These are phyloP conservation scores for Clausena lansium DNA, from an alignment of 345 rosid genomes.

Conservation along the genomic window DNA sequence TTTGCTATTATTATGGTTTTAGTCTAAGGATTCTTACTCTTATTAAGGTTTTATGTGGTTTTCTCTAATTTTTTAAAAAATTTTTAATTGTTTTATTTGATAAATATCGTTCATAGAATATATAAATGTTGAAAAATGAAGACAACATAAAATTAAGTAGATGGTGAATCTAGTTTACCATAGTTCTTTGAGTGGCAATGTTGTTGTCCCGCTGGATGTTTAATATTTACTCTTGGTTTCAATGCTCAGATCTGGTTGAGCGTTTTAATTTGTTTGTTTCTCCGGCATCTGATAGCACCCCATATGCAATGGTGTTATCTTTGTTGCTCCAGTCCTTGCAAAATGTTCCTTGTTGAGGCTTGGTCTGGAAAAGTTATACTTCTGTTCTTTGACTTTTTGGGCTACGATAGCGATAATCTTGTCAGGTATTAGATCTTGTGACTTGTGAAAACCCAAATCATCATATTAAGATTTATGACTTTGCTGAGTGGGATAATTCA, in stretches of 20 bases:
- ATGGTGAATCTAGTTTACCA: neutral
- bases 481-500: conserved; percentile 61
- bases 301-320: conserved; percentile 44
- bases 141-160: neutral
- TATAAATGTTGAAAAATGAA: neutral
- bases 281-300: conserved; percentile 56
- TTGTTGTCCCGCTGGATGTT: neutral
- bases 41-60: neutral
- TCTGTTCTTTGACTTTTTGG: conserved; percentile 72
- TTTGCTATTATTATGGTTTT: neutral
- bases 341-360: conserved; percentile 63
- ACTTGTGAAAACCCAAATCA: neutral
- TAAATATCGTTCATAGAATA: no score
- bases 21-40: neutral
- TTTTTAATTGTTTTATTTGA: no score
- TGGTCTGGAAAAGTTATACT: conserved; percentile 66
- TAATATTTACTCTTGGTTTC: conserved; percentile 18
- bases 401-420: conserved; percentile 49
- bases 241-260: conserved; percentile 55
- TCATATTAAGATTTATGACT: conserved; percentile 1
- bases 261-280: conserved; percentile 43
- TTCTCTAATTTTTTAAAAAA: neutral
- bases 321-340: conserved; percentile 70
- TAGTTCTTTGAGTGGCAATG: neutral
- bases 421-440: conserved; percentile 40